Base-by-base conservation (phyloP, 768 basidiomycete species). In the Paxillus rubicundulus region DNA sequence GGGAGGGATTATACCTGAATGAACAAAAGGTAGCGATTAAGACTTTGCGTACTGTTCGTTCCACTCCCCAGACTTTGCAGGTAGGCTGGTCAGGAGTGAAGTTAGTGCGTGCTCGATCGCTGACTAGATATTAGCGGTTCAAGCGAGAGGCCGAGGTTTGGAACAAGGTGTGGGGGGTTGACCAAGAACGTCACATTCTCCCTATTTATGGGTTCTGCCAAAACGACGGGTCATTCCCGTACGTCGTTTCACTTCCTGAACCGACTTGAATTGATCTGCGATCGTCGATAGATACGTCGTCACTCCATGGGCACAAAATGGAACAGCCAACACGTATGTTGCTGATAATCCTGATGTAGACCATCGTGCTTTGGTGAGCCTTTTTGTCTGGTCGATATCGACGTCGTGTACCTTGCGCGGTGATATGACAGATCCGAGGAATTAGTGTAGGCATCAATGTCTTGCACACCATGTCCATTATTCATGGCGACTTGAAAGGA, bases 171-270 rank as follows among this genome's bases (percentile, higher is more conserved):
- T 83, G 81, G 81, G 73, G 74, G 49, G 63, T 65, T 10, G 82
- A 83, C 52, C 71, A 68, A 37, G 82, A 82, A 18, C 68, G 66
- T 39, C 72, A 81, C 46, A 78, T 82, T 43, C 70, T 84, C 2
- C 82, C 82, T 1, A 80, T 84, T 50, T 82, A 80, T 54, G 82
- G 82, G 1, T 81, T 78, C 56, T 77, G 78, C 50, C 77, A 77
- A 54, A 71, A 69, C n/a, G 80, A 82, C 54, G 79, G 80, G 0
- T 82, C 81, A 16, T 82, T 78, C 52, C 82, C 82, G 76, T 82
- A 59, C 46, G 75, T 59, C 12, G 20, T 49, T 33, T 30, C 24
- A 3, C 7, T 46, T 12, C 10, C 39, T 10, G 16, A 9, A 43
- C 13, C 1, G 45, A 27, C 38, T 42, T 41, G 13, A n/a, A 30